These are phyloP conservation scores for Candida qinlingensis DNA, from an alignment of 805 yeast species.

Conservation along the genomic window DNA sequence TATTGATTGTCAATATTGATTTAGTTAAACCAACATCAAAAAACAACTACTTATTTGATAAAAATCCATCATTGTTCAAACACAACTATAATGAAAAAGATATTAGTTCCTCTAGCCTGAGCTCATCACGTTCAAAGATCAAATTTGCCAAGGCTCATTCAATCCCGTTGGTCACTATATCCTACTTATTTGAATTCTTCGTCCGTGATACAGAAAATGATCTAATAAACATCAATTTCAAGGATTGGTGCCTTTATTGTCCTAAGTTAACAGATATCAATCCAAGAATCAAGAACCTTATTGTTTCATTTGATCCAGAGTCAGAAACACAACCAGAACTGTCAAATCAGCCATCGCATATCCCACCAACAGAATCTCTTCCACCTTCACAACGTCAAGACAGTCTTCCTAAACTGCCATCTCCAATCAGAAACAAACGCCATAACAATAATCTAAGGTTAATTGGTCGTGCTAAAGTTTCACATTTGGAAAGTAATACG, in stretches of 20 bases:
- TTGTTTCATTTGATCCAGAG: not conserved
- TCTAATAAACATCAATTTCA: conserved; percentile 33
- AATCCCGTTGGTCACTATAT: conserved; percentile 53
- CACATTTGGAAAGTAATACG: conserved; percentile 24
- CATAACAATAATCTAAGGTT: conserved; percentile 37
- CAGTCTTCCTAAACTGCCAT: conserved; percentile 38
- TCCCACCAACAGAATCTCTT: not conserved
- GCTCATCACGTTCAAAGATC: conserved; percentile 48
- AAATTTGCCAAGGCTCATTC: conserved; percentile 52
- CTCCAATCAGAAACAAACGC: conserved; percentile 44
- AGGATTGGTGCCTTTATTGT: conserved; percentile 52
- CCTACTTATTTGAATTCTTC: conserved; percentile 49
- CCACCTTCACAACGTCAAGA: not conserved
- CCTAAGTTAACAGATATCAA: conserved; percentile 31
- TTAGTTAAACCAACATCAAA: conserved; percentile 4
- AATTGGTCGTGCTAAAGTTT: conserved; percentile 37
- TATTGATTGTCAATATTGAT: conserved; percentile 39
- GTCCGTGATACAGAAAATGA: conserved; percentile 21
- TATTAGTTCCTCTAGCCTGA: conserved; percentile 22
- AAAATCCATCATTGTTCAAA: conserved; percentile 24
- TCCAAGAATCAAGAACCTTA: conserved; percentile 17
- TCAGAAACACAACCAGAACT: not conserved
- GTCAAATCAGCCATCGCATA: conserved; percentile 1
- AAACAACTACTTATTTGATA: conserved; percentile 22
- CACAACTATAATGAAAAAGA: conserved; percentile 18